A percentile compares a stretch with the other conserved stretches of the same genome.
phyloP scores from a whole-genome alignment of 768 basidiomycete genomes.

The Psilocybe azurescens region DNA sequence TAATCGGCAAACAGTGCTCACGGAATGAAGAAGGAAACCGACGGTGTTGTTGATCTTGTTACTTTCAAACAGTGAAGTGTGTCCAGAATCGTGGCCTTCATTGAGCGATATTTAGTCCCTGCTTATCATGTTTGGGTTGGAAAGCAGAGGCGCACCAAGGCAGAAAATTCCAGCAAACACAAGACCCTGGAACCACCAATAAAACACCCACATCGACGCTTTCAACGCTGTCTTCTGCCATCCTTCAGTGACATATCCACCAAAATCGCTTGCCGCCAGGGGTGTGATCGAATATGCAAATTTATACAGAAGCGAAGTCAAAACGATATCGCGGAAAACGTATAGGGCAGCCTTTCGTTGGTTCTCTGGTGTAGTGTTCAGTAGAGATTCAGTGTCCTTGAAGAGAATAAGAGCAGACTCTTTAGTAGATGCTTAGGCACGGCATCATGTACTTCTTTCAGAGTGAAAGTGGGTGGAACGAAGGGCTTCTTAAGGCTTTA shows the following conservation, averaged over 20 bases:
- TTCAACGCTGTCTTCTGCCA: constrained; percentile 38
- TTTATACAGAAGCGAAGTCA: constrained; percentile 47
- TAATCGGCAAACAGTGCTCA: constrained; percentile 22
- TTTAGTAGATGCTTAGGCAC: constrained; percentile 59
- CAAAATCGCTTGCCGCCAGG: constrained; percentile 42
- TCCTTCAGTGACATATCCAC: constrained; percentile 37
- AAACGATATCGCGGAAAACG: constrained; percentile 48
- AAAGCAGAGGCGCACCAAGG: constrained; percentile 39
- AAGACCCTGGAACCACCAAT: constrained; percentile 58
- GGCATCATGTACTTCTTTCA: constrained; percentile 60
- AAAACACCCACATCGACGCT: constrained; percentile 45
- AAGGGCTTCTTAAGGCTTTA: constrained; percentile 49
- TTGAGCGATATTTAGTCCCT: not conserved
- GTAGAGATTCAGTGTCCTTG: not conserved
- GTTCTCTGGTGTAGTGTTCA: constrained; percentile 32
- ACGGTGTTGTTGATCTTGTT: constrained; percentile 44
- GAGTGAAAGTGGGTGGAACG: constrained; percentile 49
- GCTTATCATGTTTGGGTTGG: not conserved
- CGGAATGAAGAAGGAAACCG: constrained; percentile 56
- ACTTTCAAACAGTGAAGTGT: constrained; percentile 43
- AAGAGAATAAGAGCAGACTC: constrained; percentile 30
- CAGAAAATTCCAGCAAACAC: constrained; percentile 58
- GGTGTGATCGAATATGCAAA: constrained; percentile 49
- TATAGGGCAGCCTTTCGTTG: constrained; percentile 45
- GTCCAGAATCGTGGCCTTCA: constrained; percentile 51